These are phyloP conservation scores for Cinnamomum chago DNA, from an alignment of 164 flowering plant species.

Conservation along the genomic window DNA sequence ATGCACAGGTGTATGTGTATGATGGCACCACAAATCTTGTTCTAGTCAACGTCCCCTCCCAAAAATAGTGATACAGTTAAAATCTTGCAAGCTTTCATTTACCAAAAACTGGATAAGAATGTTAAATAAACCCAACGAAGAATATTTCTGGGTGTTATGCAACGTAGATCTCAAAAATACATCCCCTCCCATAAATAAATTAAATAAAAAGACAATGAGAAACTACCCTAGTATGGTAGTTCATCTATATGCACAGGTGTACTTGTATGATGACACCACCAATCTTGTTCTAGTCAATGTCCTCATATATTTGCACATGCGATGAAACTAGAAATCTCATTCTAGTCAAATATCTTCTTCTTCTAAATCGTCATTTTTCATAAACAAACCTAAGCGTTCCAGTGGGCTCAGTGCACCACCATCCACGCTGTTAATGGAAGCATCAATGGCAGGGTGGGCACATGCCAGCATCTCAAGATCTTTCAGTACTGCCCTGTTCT, in stretches of 20 bases:
- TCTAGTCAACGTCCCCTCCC: background rate
- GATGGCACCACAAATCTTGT: background rate
- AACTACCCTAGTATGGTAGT: background rate
- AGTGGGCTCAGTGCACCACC: constrained; percentile 17
- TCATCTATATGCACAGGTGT: background rate
- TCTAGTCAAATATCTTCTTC: constrained; percentile 30
- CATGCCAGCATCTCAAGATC: constrained; percentile 47
- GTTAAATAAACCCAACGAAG: too few relatives aligned
- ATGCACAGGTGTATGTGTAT: background rate
- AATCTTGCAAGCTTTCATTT: too few relatives aligned
- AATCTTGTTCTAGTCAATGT: background rate
- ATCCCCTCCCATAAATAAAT: too few relatives aligned
- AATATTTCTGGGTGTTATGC: too few relatives aligned
- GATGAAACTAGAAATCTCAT: background rate
- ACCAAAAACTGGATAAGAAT: too few relatives aligned
- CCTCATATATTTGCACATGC: background rate
- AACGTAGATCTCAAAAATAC: too few relatives aligned
- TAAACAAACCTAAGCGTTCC: constrained; percentile 31
- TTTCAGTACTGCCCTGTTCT: constrained; percentile 34
- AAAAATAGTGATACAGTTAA: too few relatives aligned
- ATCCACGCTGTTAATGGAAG: background rate
- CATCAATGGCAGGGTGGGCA: constrained; percentile 1
- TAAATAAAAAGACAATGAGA: background rate
- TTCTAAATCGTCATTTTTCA: constrained; percentile 27
- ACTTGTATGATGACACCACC: background rate